phyloP scores from a whole-genome alignment of 345 rosid genomes.

The Bruguiera parviflora region DNA sequence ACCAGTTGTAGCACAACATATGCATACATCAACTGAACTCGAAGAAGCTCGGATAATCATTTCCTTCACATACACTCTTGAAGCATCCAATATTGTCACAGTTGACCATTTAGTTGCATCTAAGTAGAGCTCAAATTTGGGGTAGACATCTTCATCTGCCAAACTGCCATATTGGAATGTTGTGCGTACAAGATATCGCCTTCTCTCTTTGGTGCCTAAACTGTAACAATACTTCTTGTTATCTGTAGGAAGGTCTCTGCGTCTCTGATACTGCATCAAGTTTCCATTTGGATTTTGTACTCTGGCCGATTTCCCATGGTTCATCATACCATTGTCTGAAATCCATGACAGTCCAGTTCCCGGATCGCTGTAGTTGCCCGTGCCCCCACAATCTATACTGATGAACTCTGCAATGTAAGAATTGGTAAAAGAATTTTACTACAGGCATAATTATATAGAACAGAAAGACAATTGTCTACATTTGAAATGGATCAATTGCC shows the following conservation, averaged over 20 bases:
- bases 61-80: slow-evolving; percentile 71
- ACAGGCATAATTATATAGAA: neutral
- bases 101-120: slow-evolving; percentile 95
- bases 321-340: slow-evolving; percentile 65
- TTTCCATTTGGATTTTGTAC: slow-evolving; percentile 38
- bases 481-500: neutral
- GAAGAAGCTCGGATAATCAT: slow-evolving; percentile 82
- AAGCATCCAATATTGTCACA: slow-evolving; percentile 60
- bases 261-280: slow-evolving; percentile 44
- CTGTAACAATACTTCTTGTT: slow-evolving; percentile 76
- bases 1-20: slow-evolving; percentile 88
- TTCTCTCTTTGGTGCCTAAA: slow-evolving; percentile 58
- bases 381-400: slow-evolving; percentile 90
- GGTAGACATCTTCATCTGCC: slow-evolving; percentile 59
- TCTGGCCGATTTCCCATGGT: slow-evolving; percentile 41
- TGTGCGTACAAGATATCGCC: slow-evolving; percentile 80
- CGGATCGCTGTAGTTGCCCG: slow-evolving; percentile 59
- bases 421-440: neutral
- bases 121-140: slow-evolving; percentile 74
- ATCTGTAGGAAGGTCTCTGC: slow-evolving; percentile 83
- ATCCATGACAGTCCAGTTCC: slow-evolving; percentile 71
- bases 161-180: slow-evolving; percentile 69
- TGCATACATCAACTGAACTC: slow-evolving; percentile 68
- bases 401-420: slow-evolving; percentile 57
- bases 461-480: neutral